Evolutionary conservation across 768 basidiomycete genomes (phyloP).

Genomic region (Termitomyces bulborhizus): DNA sequence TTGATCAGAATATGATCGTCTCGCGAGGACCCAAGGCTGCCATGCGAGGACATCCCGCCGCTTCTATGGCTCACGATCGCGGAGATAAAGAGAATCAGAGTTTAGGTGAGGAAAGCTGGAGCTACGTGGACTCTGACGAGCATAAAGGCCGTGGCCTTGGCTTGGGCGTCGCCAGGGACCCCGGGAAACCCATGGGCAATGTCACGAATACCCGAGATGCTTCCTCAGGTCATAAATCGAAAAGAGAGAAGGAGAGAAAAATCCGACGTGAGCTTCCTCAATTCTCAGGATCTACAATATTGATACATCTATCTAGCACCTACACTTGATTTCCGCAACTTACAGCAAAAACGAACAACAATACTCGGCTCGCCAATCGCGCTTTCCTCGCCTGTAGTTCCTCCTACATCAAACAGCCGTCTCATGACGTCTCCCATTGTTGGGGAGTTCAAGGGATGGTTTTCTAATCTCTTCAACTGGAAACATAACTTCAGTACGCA

Average conservation of each 20-base stretch:
- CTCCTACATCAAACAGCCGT: constrained; percentile 27
- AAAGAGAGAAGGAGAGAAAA: constrained; percentile 49
- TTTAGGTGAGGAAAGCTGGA: constrained; percentile 31
- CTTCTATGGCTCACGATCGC: constrained; percentile 12
- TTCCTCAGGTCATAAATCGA: constrained; percentile 23
- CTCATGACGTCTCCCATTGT: constrained; percentile 63
- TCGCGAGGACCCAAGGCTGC: not conserved
- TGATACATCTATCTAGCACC: constrained; percentile 33
- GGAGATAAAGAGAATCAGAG: constrained; percentile 40
- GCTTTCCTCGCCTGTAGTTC: constrained; percentile 32
- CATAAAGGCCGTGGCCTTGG: constrained; percentile 23
- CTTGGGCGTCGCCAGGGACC: constrained; percentile 27
- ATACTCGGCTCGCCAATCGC: constrained; percentile 44
- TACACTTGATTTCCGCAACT: constrained; percentile 45
- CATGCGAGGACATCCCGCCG: constrained; percentile 3
- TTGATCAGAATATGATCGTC: not conserved
- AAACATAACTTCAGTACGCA: constrained; percentile 47
- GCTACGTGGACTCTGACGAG: constrained; percentile 28
- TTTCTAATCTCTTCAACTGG: constrained; percentile 94
- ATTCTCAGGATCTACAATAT: not conserved
- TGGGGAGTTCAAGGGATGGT: constrained; percentile 88
- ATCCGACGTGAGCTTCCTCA: constrained; percentile 36
- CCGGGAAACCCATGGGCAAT: constrained; percentile 50
- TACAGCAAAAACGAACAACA: constrained; percentile 41
- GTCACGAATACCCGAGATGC: constrained; percentile 29